A percentile compares a stretch with the other conserved stretches of the same genome.
phyloP scores from a whole-genome alignment of 306 rosid species.

The Pueraria montana region DNA sequence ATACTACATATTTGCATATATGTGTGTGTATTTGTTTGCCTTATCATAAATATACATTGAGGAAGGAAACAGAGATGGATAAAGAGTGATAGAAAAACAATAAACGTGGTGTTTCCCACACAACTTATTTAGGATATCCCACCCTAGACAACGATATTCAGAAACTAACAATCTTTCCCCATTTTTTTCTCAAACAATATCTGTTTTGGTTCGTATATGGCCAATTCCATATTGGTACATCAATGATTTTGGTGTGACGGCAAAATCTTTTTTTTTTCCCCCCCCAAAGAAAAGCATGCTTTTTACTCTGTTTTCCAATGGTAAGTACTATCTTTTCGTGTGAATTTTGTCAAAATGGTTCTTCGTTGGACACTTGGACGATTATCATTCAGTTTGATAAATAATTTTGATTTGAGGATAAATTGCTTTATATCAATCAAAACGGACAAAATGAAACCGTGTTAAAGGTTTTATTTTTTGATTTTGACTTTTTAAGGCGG shows the following conservation, averaged over 20 bases:
- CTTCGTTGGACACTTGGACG: background rate
- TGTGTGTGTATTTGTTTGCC: constrained; percentile 30
- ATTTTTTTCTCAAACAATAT: constrained; percentile 3
- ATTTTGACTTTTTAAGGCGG: background rate
- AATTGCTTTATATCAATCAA: background rate
- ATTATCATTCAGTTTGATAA: background rate
- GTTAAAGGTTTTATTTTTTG: background rate
- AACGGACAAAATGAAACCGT: background rate
- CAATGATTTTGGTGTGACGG: constrained; percentile 31
- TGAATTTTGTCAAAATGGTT: background rate
- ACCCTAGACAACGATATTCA: constrained; percentile 32
- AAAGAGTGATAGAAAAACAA: constrained; percentile 48
- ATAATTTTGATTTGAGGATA: background rate
- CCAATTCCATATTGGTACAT: background rate
- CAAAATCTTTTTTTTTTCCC: background rate
- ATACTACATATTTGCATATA: background rate
- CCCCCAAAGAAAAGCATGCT: background rate
- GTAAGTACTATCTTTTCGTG: background rate
- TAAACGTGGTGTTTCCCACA: constrained; percentile 54
- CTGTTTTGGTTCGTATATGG: background rate
- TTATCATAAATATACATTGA: constrained; percentile 29
- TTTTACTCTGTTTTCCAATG: background rate
- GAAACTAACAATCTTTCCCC: constrained; percentile 23
- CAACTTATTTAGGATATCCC: constrained; percentile 45
- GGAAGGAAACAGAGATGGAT: background rate